A percentile compares a stretch with the other conserved stretches of the same genome.
These are phyloP conservation scores for Coccomyxa sp. DNA, from an alignment of 139 green algal genomes.

Conservation along the genomic window DNA sequence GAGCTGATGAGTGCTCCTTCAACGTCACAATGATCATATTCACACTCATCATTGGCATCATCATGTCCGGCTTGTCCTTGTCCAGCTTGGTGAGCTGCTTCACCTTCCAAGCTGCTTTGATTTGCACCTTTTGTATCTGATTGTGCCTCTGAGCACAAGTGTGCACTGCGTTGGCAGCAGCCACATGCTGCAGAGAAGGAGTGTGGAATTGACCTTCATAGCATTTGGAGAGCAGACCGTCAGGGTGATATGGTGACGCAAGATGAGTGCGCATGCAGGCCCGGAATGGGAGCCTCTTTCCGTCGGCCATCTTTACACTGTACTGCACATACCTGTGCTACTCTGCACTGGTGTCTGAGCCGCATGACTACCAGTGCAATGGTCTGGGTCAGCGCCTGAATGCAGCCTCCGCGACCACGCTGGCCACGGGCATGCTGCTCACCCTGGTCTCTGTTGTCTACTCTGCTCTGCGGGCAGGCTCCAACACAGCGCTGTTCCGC, in stretches of 20 bases:
- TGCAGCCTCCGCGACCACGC: constrained; percentile 64
- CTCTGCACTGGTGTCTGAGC: constrained; percentile 77
- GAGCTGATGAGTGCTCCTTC: constrained; percentile 69
- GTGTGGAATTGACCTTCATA: too few species aligned
- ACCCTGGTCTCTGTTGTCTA: constrained; percentile 89
- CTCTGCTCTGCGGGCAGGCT: constrained; percentile 86
- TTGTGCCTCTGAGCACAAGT: too few species aligned
- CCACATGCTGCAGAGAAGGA: too few species aligned
- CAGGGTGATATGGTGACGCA: too few species aligned
- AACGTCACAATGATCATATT: constrained; percentile 85
- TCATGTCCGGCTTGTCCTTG: constrained; percentile 27
- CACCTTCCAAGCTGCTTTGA: background rate
- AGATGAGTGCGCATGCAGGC: constrained; percentile 17
- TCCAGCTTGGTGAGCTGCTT: background rate
- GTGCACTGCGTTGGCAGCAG: too few species aligned
- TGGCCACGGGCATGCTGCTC: constrained; percentile 58
- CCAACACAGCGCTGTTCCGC: constrained; percentile 59
- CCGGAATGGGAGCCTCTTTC: constrained; percentile 83
- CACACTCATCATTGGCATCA: constrained; percentile 64
- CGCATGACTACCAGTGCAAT: constrained; percentile 91
- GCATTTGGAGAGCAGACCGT: too few species aligned
- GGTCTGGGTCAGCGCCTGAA: constrained; percentile 66
- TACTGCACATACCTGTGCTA: constrained; percentile 93
- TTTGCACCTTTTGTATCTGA: too few species aligned
- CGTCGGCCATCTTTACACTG: constrained; percentile 68